These are phyloP conservation scores for Straminergon stramineum DNA, from an alignment of 225 moss, liverwort and hornwort genomes.

Conservation along the genomic window DNA sequence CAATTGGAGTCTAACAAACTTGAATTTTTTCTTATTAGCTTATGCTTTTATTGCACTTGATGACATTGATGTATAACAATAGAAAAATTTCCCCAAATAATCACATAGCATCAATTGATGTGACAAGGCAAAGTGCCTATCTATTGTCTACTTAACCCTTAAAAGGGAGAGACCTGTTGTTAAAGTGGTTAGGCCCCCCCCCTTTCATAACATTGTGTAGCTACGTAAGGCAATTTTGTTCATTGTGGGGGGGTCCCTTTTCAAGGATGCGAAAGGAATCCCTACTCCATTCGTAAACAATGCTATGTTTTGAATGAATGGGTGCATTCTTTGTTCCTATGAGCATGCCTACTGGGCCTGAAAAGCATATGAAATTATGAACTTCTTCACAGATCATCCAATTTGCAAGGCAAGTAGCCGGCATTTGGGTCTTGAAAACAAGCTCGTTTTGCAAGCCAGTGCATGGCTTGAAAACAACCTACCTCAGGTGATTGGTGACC, in stretches of 20 bases:
- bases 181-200: too few relatives aligned
- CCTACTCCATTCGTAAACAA: background rate
- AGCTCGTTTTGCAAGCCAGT: background rate
- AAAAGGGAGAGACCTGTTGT: too few relatives aligned
- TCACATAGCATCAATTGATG: too few relatives aligned
- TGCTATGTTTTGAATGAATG: background rate
- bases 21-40: background rate
- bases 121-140: background rate
- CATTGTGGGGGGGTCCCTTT: fast-evolving
- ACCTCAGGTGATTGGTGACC: fast-evolving
- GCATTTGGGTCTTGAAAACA: background rate
- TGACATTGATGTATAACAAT: too few relatives aligned
- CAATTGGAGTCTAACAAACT: background rate
- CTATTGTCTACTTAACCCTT: too few relatives aligned
- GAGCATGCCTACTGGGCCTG: background rate
- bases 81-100: too few relatives aligned
- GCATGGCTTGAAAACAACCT: background rate
- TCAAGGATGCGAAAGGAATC: background rate
- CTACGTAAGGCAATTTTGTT: background rate
- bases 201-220: background rate
- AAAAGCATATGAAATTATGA: background rate
- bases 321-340: background rate
- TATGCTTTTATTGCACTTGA: background rate
- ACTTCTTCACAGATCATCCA: background rate
- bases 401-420: background rate